Evolutionary conservation across 1,284 basidiomycete species (phyloP), one percentile per base, ranked within the genome.

Genomic region (Neolentinus lepideus): DNA sequence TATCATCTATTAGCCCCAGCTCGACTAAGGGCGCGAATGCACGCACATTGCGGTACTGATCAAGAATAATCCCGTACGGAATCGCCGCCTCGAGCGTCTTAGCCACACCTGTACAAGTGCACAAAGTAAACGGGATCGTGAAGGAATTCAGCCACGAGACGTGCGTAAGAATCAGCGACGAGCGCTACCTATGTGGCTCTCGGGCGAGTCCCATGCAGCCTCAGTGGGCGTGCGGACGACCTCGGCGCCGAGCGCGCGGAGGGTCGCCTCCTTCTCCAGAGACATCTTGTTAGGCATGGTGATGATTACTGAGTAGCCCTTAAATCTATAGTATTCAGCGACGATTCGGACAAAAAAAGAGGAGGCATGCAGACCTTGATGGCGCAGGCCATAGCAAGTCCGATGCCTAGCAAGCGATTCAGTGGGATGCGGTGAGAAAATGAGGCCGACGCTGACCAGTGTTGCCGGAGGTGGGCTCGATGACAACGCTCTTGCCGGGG

Each of bases 211-310:
- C 79, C 83, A 93, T 16, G 91, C 84, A 2, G 91, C 93, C 60
- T 88, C 89, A 25, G 84, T 94, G n/a, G 95, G 95, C 11, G 96
- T 98, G 55, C 96, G 87, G 53, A 98, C 79, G 54, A 99, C 93
- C 69, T 95, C 88, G 2, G 96, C 95, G 10, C 96, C 96, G 2
- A 98, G 78, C 0, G 94, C 93, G 56, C 90, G 85, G 48, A 99
- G 78, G 38, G 92, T 84, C 10, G 92, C 92, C 73, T 96, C 94
- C 72, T 99, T 99, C 74, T 99, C 95, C 57, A 88, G 73, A 2
- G 90, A 94, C 96, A 98, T 99, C 76, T 98, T 99, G 67, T 94
- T 88, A 51, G 95, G 96, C 67, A 97, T 76, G 56, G 93, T 95
- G 70, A 99, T 99, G 68, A 99, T 94, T 73, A 85, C 87, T 33